Conservation (phyloP, 2,329 filamentous ascomycete species). For the Botrytis galanthina region DNA sequence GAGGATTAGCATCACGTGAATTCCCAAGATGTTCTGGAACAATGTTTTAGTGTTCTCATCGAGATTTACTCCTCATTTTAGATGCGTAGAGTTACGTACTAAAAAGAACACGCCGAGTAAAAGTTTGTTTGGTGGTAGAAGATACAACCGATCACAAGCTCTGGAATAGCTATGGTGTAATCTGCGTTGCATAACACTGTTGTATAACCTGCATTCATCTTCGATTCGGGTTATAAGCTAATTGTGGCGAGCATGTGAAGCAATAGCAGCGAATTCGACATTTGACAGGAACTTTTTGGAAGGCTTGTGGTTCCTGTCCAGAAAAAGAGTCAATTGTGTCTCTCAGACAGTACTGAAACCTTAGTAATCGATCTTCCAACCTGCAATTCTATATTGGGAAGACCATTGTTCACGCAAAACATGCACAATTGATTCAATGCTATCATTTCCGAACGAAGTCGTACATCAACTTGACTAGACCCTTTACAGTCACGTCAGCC, state of each 20-base stretch:
- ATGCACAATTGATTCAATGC: not conserved
- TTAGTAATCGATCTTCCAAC: not conserved
- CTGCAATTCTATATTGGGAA: not conserved
- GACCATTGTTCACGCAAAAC: not conserved
- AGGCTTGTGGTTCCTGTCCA: not conserved
- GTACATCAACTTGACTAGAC: not conserved
- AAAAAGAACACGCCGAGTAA: slow-evolving; percentile 13
- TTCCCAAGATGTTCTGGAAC: slow-evolving; percentile 15
- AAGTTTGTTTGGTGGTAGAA: not conserved
- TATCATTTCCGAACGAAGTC: not conserved
- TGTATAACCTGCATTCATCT: slow-evolving; percentile 1
- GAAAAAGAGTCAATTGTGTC: not conserved
- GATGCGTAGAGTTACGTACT: slow-evolving; percentile 8
- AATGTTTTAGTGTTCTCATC: slow-evolving; percentile 3
- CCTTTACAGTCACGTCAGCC: not conserved
- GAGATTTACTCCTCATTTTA: slow-evolving; percentile 16
- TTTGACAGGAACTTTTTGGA: not conserved
- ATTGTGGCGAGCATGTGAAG: not conserved
- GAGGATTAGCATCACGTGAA: slow-evolving; percentile 14
- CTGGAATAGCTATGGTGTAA: slow-evolving; percentile 5
- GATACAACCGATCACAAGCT: slow-evolving; percentile 19
- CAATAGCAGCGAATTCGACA: not conserved
- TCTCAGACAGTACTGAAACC: not conserved
- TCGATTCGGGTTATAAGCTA: not conserved
- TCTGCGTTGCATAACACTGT: not conserved